Base-by-base conservation (phyloP, 495 filamentous ascomycete genomes). In the Penicillium subrubescens region DNA sequence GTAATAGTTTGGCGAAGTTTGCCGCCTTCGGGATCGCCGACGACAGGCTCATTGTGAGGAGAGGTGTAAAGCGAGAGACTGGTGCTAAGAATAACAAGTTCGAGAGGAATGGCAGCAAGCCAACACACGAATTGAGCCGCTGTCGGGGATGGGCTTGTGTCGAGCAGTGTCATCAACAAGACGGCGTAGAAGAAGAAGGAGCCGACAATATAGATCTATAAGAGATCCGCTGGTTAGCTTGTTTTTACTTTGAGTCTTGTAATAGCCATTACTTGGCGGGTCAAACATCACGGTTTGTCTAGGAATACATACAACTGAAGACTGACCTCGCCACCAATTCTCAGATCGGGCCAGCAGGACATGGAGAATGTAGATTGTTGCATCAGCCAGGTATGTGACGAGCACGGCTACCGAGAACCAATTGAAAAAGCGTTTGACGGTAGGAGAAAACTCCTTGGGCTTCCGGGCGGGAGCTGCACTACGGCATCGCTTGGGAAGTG, bases 271-370 rank as follows among this genome's bases (percentile, higher is more conserved):
- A 56, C 50, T 64, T 43, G 27, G 15, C 25, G 7, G 17, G 33
- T 23, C 53, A 61, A 63, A 55, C 52, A 41, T 34, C 27, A 39
- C 46, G 19, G 19, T 31, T 43, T 63, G 39, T 21, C 51, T 8
- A 34, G 51, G 53, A 56, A 37, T 35, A 84, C 91, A 79, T 88
- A 98, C 94, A 73, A 90, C 90, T 60, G 88, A 85, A 33, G 90
- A 82, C 77, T 97, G 87, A 31, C 92, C 92, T 72, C 92, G 95
- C 95, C 94, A 97, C 93, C 94, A 97, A 44, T 87, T 81, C 66
- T 90, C 81, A 31, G 89, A 80, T 56, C 83, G 81, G 59, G 83
- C 77, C 17, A 83, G 66, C 61, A 97, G 80, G 62, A 92, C 90
- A 82, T 93, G 95, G 59, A 86, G 60, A 51, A 95, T 86, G 67